Evolutionary conservation across 2,329 filamentous ascomycete species (phyloP), one percentile per base, ranked within the genome.

Genomic region (Arthroderma sp.): DNA sequence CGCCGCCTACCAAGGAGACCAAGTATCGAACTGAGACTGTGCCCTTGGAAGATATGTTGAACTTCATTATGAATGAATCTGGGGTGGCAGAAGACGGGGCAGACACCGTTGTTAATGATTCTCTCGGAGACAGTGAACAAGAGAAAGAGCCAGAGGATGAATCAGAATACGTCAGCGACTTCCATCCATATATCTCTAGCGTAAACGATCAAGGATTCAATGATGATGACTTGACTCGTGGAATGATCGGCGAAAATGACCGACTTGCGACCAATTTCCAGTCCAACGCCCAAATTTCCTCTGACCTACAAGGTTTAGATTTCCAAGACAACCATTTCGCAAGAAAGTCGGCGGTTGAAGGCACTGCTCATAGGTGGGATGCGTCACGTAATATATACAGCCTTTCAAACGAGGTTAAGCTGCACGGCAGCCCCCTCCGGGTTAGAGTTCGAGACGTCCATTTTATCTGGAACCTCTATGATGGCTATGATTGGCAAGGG

Each of bases 391-490:
- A 89, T 54, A 78, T 75, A 1, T 91, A 91, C 54, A 80, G 83
- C 44, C 69, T 73, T 36, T 73, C 77, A 1, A 80, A 82, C 37
- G 71, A 76, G 41, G 61, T 67, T 6, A 78, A 81, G 49, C 68
- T 80, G 6, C 71, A 72, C 34, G 72, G 71, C 43, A 85, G 81
- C 49, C 85, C 89, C 4, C 65, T 98, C 9, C 80, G 79, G 50
- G 71, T 95, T 2, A 78, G 79, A 4, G 74, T 96, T 10, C 80
- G 85, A 28, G 86, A 95, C 57, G 81, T 94, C 4, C 86, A 96
- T 59, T 69, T 95, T 42, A 95, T 96, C 48, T 98, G 91, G 91
- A 94, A 98, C 57, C 69, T 98, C 1, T 95, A 91, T 61, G 91
- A 98, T 67, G 91, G 91, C 1, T 98, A 94, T 59, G 93, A 98